These are phyloP conservation scores for Rhododendron ferrugineum DNA, from an alignment of 148 eudicot species.

Conservation along the genomic window DNA sequence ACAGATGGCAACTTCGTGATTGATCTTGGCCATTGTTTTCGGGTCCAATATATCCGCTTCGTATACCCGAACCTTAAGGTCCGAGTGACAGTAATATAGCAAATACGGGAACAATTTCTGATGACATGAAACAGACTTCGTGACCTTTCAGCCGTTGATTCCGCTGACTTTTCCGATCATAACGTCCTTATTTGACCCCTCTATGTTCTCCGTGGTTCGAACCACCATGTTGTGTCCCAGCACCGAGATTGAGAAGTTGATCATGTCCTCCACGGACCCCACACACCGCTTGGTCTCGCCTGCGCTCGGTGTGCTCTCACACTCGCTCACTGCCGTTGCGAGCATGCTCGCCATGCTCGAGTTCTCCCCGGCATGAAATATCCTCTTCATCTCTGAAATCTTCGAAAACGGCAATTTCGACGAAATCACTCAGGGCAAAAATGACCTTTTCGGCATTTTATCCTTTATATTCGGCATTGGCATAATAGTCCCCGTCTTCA, in stretches of 20 bases:
- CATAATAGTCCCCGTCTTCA: slow-evolving; percentile 35
- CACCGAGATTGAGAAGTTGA: slow-evolving; percentile 42
- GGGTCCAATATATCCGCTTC: slow-evolving; percentile 48
- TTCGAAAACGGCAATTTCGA: slow-evolving; percentile 40
- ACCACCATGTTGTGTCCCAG: slow-evolving; percentile 35
- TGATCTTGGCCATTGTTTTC: slow-evolving; percentile 33
- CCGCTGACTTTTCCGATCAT: slow-evolving; percentile 40
- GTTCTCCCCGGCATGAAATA: slow-evolving; percentile 45
- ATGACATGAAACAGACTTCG: slow-evolving; percentile 33
- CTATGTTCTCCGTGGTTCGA: slow-evolving; percentile 26
- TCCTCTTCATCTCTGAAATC: slow-evolving; percentile 17
- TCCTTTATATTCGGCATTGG: slow-evolving; percentile 49
- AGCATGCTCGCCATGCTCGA: slow-evolving; percentile 41
- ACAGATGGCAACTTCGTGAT: slow-evolving; percentile 47
- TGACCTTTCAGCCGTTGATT: slow-evolving; percentile 31
- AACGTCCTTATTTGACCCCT: slow-evolving; percentile 32
- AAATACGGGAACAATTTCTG: slow-evolving; percentile 45
- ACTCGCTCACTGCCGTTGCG: slow-evolving; percentile 29
- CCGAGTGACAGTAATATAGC: slow-evolving; percentile 49
- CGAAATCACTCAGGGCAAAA: slow-evolving; percentile 33
- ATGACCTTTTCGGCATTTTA: slow-evolving; percentile 43
- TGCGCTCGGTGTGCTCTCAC: slow-evolving; percentile 35
- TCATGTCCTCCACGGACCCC: slow-evolving; percentile 48
- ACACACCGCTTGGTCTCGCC: slow-evolving; percentile 52
- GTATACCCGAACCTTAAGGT: slow-evolving; percentile 45